Base-by-base conservation (phyloP, 23 red algal genomes). In the Gracilaria gracilis region DNA sequence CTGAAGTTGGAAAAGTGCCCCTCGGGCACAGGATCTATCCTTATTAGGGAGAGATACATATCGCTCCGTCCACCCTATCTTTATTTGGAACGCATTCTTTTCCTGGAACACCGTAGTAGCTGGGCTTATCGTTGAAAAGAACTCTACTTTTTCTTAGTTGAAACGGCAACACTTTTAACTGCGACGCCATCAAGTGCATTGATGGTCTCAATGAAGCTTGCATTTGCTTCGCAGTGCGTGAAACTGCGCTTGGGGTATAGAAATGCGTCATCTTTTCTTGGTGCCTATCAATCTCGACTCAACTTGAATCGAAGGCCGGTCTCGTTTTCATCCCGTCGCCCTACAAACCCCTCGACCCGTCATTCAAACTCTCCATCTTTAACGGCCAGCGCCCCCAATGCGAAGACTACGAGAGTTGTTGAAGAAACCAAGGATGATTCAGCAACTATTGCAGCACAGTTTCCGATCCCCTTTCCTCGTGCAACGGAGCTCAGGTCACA, bases 401-500 rank as follows among this genome's bases (percentile, higher is more conserved):
- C 72, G 21, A 77, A 77, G 17, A 50, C 39, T 20, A 51, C 31
- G 9, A 40, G 40, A 77, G 1, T 77, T 31, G n/a, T 31, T 0
- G 12, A n/a, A 77, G 40, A 67, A 16, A 85, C 29, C 25, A 20
- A 32, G n/a, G 39, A 25, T 32, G 81, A 88, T 75, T 23, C 53
- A 9, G 9, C 61, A 12, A 11, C 25, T 9, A 31, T 47, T 35
- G 74, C 50, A 0, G 11, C 55, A 34, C 48, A 64, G 32, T 24
- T 47, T 49, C 74, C 74, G 2, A 38, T 69, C 23, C 90, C 90
- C 32, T 25, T 79, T 36, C 79, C 74, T 7, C 58, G n/a, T 3
- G 53, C 69, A 34, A 94, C 92, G 20, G 83, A 87, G 36, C 72
- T 94, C 12, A 90, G 96, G 36, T 88, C 96, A 66, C 96, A 98